A percentile compares a stretch with the other conserved stretches of the same genome.
Conservation (phyloP, 345 rosid species). For the Psidium guajava region DNA sequence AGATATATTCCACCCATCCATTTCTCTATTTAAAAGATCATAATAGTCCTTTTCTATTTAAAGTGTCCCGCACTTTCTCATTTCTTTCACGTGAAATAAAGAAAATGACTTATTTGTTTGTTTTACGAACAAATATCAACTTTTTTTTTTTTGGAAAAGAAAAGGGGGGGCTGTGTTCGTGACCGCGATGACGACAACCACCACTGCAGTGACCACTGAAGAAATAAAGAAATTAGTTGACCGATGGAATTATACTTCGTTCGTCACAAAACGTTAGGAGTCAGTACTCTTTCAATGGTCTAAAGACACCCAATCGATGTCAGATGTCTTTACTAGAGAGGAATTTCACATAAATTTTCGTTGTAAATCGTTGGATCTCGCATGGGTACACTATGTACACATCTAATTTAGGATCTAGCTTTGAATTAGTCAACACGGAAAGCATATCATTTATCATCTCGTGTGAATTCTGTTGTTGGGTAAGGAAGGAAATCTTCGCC, state of each 20-base stretch:
- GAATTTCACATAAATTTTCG: not conserved
- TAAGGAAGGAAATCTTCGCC: not conserved
- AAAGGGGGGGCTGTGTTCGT: too few relatives aligned
- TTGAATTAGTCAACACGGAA: not conserved
- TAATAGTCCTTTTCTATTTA: too few relatives aligned
- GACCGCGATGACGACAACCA: not conserved
- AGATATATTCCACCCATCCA: too few relatives aligned
- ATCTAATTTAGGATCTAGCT: not conserved
- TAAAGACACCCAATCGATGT: not conserved
- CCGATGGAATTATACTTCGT: not conserved
- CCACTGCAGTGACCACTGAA: not conserved
- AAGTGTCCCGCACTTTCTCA: too few relatives aligned
- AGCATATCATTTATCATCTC: not conserved
- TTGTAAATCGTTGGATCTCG: not conserved
- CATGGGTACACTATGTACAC: fast-evolving
- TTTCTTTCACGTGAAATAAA: too few relatives aligned
- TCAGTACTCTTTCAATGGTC: not conserved
- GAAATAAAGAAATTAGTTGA: not conserved
- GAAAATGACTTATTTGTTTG: too few relatives aligned
- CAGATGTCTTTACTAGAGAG: not conserved
- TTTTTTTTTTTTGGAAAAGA: too few relatives aligned
- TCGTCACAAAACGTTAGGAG: not conserved
- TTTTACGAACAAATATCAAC: too few relatives aligned
- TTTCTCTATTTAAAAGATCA: too few relatives aligned
- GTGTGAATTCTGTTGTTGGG: not conserved